Conservation (phyloP, 2,329 filamentous ascomycete species). For the Aspergillus brunneoviolaceus region DNA sequence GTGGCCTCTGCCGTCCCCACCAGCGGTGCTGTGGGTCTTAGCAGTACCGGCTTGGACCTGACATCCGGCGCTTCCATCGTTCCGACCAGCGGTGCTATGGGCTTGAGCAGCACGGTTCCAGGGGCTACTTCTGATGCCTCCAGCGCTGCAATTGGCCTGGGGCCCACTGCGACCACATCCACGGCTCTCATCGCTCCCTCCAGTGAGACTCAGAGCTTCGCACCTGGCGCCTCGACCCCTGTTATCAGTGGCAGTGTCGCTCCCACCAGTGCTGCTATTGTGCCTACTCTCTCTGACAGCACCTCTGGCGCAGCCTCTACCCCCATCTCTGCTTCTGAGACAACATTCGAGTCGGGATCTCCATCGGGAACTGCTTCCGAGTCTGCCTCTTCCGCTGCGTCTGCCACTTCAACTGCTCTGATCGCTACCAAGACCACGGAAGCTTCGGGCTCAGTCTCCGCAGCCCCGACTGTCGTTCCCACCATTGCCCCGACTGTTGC, state of each 20-base stretch:
- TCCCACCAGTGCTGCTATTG: neutral
- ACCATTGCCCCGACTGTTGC: neutral
- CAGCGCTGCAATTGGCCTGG: neutral
- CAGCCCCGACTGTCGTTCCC: conserved; percentile 1
- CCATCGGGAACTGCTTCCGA: neutral
- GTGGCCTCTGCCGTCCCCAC: neutral
- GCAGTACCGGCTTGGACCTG: conserved; percentile 14
- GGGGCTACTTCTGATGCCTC: neutral
- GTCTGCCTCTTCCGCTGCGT: neutral
- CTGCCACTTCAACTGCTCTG: neutral
- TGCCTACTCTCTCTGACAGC: conserved; percentile 1
- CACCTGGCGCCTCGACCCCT: conserved; percentile 1
- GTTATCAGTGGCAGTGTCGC: neutral
- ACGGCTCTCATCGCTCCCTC: conserved; percentile 4
- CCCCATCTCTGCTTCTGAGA: neutral
- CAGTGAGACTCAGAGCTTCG: neutral
- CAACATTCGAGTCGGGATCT: neutral
- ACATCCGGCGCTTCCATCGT: conserved; percentile 17
- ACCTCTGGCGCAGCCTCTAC: neutral
- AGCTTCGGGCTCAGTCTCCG: conserved; percentile 1
- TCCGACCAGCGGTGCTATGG: neutral
- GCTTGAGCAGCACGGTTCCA: neutral
- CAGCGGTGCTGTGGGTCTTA: neutral
- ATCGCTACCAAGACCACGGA: neutral
- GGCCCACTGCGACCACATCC: neutral